Conservation (phyloP, 768 basidiomycete genomes). For the Tricholoma sp. region DNA sequence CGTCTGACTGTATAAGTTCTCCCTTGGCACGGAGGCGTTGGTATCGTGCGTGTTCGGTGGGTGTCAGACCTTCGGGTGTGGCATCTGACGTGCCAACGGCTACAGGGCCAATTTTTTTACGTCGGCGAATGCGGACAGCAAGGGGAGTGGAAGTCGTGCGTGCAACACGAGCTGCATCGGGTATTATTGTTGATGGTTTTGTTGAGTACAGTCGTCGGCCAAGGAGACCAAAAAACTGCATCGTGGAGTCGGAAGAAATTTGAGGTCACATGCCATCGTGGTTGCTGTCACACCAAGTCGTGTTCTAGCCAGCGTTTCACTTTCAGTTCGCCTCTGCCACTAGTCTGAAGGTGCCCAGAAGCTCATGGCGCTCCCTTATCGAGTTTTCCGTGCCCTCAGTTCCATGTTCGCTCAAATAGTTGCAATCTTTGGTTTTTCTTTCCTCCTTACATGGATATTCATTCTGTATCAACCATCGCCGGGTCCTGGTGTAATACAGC, state of each 20-base stretch:
- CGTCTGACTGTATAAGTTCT: conserved; percentile 32
- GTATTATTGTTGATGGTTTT: conserved; percentile 27
- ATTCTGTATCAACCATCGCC: conserved; percentile 75
- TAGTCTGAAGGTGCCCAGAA: conserved; percentile 16
- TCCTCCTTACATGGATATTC: conserved; percentile 71
- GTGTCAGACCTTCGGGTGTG: conserved; percentile 53
- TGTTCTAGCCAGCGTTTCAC: background rate
- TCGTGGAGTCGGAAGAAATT: conserved; percentile 9
- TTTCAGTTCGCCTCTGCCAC: background rate
- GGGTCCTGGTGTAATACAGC: conserved; percentile 66
- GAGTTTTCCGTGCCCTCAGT: conserved; percentile 46
- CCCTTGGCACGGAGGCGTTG: conserved; percentile 52
- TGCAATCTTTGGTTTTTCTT: conserved; percentile 60
- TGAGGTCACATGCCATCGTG: conserved; percentile 11
- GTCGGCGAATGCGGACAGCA: conserved; percentile 67
- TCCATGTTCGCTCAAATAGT: conserved; percentile 55
- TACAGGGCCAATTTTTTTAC: conserved; percentile 39
- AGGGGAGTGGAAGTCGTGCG: conserved; percentile 68
- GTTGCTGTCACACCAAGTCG: background rate
- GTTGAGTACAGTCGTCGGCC: conserved; percentile 35
- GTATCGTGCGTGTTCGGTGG: conserved; percentile 59
- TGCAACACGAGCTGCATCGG: conserved; percentile 43
- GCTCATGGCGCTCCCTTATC: conserved; percentile 35
- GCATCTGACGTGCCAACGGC: conserved; percentile 39
- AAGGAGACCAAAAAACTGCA: conserved; percentile 31